Conservation (phyloP, 1,284 basidiomycete species). For the Cutaneotrichosporon curvatum region DNA sequence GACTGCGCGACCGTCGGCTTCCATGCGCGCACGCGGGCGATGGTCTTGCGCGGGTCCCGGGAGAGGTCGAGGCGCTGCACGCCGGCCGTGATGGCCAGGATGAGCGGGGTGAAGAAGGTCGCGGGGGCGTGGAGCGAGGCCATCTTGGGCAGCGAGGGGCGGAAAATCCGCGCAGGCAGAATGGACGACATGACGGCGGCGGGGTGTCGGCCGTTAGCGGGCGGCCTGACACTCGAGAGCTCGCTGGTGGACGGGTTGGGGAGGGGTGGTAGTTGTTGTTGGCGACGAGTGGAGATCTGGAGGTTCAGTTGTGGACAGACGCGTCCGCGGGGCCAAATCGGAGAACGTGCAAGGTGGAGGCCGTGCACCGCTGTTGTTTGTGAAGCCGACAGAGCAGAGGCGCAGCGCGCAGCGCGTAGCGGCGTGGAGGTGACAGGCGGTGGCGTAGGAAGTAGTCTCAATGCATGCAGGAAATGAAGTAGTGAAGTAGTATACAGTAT, state of each 20-base stretch:
- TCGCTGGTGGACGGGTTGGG: no score
- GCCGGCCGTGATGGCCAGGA: conserved; percentile 37
- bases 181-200: background rate
- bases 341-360: no score
- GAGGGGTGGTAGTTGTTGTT: no score
- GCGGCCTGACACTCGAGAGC: no score
- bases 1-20: conserved; percentile 57
- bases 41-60: conserved; percentile 60
- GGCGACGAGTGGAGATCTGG: no score
- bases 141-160: background rate
- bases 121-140: conserved; percentile 5
- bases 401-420: background rate
- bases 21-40: conserved; percentile 58
- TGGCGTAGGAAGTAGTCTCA: background rate
- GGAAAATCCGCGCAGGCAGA: background rate
- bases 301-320: no score
- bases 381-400: no score
- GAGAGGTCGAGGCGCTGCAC: conserved; percentile 64
- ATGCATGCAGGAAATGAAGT: background rate
- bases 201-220: background rate
- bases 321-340: no score
- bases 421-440: background rate
- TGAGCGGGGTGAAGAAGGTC: conserved; percentile 27
- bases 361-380: no score
- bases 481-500: no score